Conservation (phyloP, 2,329 filamentous ascomycete genomes). For the Thielaviopsis euricoi region DNA sequence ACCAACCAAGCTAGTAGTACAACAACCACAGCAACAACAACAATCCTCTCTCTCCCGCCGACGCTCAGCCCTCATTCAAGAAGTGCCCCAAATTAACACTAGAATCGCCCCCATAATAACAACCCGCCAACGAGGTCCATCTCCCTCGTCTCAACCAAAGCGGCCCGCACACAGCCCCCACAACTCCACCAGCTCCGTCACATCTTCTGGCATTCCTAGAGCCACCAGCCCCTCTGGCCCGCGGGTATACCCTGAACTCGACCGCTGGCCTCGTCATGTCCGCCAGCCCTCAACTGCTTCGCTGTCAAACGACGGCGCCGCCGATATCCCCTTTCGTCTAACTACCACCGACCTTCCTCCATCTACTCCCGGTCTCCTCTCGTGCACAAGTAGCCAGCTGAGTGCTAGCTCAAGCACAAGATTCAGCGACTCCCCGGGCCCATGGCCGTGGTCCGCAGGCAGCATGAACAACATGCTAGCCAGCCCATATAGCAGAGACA, state of each 20-base stretch:
- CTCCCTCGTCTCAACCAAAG: background rate
- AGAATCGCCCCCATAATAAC: background rate
- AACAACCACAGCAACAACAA: background rate
- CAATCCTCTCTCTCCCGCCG: background rate
- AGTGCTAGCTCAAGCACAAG: conserved; percentile 60
- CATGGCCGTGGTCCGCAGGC: conserved; percentile 17
- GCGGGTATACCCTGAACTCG: conserved; percentile 9
- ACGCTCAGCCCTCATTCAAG: conserved; percentile 1
- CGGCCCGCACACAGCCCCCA: background rate
- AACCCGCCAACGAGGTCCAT: background rate
- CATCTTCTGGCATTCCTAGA: background rate
- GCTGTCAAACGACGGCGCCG: background rate
- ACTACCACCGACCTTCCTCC: conserved; percentile 49
- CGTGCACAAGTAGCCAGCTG: conserved; percentile 40
- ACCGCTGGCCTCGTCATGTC: conserved; percentile 8
- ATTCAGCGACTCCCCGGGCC: conserved; percentile 55
- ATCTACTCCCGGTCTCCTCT: conserved; percentile 45
- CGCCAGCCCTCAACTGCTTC: conserved; percentile 5
- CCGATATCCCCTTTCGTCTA: conserved; percentile 33
- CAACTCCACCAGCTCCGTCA: background rate
- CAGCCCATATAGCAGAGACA: conserved; percentile 57
- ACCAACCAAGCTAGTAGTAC: background rate
- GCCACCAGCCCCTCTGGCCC: background rate
- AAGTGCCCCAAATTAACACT: conserved; percentile 5
- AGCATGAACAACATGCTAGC: conserved; percentile 1